These are phyloP conservation scores for Andrographis paniculata DNA, from an alignment of 305 asterid genomes.

Conservation along the genomic window DNA sequence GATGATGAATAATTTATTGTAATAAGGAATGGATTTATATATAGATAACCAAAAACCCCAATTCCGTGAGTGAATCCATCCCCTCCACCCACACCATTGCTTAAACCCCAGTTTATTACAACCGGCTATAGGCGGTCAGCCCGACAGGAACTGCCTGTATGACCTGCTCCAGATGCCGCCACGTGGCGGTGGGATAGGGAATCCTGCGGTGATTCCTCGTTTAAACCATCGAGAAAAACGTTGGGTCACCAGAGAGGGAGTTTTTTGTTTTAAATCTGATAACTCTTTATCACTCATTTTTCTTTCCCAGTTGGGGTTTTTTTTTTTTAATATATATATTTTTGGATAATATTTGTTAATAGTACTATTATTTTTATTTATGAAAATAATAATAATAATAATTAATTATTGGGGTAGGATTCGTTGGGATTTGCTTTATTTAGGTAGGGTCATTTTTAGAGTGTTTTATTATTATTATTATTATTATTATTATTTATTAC, in stretches of 20 bases:
- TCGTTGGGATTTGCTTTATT: too few species aligned
- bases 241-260: slow-evolving; percentile 63
- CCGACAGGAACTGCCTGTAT: slow-evolving; percentile 56
- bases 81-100: not conserved
- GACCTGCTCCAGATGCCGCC: slow-evolving; percentile 62
- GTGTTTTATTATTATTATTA: not conserved
- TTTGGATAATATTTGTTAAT: too few species aligned
- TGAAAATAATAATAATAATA: not conserved
- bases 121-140: slow-evolving; percentile 48
- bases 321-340: not conserved
- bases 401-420: not conserved
- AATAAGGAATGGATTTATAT: too few species aligned
- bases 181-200: slow-evolving; percentile 43
- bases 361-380: not conserved
- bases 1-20: too few species aligned
- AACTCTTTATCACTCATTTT: slow-evolving; percentile 21
- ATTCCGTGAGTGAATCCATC: not conserved
- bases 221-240: slow-evolving; percentile 69
- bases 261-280: slow-evolving; percentile 30
- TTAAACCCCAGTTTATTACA: too few species aligned
- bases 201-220: slow-evolving; percentile 45
- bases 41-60: too few species aligned
- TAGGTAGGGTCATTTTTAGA: too few species aligned
- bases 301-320: slow-evolving; percentile 14
- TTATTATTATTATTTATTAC: slow-evolving; percentile 4